Conservation (phyloP, 768 basidiomycete genomes). For the Termitomyces sp. region DNA sequence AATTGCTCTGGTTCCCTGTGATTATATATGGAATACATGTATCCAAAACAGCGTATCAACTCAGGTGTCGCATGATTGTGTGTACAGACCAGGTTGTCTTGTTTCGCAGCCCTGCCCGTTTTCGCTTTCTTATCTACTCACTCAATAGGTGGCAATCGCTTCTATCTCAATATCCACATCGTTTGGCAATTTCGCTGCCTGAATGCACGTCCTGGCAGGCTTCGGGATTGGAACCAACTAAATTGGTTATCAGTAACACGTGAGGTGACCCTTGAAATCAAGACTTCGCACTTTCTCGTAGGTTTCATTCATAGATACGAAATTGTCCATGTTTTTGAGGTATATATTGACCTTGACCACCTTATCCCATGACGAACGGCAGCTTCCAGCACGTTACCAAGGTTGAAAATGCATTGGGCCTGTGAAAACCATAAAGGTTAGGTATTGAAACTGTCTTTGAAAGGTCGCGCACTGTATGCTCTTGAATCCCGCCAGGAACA, state of each 20-base stretch:
- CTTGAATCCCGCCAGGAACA: conserved; percentile 53
- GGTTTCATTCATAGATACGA: conserved; percentile 49
- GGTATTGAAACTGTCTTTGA: not conserved
- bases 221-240: conserved; percentile 47
- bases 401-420: conserved; percentile 54
- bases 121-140: not conserved
- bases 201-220: conserved; percentile 73
- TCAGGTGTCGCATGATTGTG: not conserved
- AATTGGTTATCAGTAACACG: not conserved
- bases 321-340: conserved; percentile 57
- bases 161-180: conserved; percentile 76
- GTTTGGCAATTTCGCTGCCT: conserved; percentile 61
- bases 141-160: conserved; percentile 46
- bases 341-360: conserved; percentile 55
- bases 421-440: conserved; percentile 14
- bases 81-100: not conserved
- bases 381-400: conserved; percentile 46
- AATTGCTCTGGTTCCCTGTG: not conserved
- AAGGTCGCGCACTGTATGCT: conserved; percentile 44
- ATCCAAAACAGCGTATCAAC: not conserved
- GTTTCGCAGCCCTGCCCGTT: not conserved
- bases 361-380: conserved; percentile 57
- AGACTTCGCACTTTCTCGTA: conserved; percentile 41
- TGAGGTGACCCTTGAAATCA: not conserved
- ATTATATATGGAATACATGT: not conserved